Conservation (phyloP, 768 basidiomycete species). For the Rubroboletus satanas region DNA sequence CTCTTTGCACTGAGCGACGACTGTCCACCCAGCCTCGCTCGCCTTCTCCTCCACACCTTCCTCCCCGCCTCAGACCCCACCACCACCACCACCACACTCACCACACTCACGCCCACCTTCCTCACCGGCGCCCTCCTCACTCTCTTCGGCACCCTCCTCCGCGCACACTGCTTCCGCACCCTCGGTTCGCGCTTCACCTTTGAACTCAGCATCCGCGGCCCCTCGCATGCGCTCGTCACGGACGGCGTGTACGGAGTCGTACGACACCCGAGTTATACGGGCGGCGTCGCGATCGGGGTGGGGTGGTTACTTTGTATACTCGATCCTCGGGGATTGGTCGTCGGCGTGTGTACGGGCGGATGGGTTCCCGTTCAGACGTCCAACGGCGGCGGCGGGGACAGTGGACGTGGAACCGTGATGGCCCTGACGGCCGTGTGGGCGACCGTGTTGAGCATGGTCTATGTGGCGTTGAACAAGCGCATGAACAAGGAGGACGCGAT, state of each 20-base stretch:
- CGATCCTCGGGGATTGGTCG: conserved; percentile 2
- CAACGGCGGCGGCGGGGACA: too few species aligned
- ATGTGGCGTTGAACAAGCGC: background rate
- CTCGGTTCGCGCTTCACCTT: conserved; percentile 28
- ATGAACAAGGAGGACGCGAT: conserved; percentile 29
- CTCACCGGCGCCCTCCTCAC: conserved; percentile 6
- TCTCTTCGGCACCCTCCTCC: conserved; percentile 11
- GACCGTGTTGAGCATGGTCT: background rate
- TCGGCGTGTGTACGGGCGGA: background rate
- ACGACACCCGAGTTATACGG: conserved; percentile 32
- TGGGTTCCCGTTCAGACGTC: background rate
- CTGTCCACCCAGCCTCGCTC: background rate
- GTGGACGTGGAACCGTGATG: too few species aligned
- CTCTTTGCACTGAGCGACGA: background rate
- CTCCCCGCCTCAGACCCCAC: background rate
- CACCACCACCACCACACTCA: conserved; percentile 2
- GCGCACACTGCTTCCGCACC: conserved; percentile 13
- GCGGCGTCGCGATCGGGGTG: rapidly evolving
- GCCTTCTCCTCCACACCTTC: background rate
- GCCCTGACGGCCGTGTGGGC: background rate
- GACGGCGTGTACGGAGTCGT: conserved; percentile 25
- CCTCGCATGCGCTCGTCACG: conserved; percentile 25
- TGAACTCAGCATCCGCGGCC: conserved; percentile 19
- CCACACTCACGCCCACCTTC: conserved; percentile 8
- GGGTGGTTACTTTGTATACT: conserved; percentile 8